Evolutionary conservation across 1,284 basidiomycete genomes (phyloP).

Genomic region (Puccinia horiana): DNA sequence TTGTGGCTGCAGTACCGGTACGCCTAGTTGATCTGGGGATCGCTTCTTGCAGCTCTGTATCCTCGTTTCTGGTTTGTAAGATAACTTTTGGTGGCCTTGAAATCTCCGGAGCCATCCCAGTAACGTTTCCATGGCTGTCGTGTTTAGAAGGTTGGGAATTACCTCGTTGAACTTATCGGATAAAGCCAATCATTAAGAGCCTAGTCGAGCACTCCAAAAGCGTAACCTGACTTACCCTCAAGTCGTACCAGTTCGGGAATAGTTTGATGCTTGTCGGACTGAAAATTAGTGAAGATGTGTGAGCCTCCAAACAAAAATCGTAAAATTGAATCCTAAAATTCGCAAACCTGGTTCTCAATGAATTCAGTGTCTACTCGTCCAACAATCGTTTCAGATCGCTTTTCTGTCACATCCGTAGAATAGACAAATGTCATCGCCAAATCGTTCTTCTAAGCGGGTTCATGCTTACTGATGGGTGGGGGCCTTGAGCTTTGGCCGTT

Average conservation of each 20-base stretch:
- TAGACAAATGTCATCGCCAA: not conserved
- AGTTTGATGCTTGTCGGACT: not conserved
- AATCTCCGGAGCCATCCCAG: not conserved
- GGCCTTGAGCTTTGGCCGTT: not conserved
- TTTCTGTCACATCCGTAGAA: not conserved
- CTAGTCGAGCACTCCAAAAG: not conserved
- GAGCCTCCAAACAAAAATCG: not conserved
- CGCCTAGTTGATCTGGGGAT: not conserved
- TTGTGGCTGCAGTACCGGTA: not conserved
- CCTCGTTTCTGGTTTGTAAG: not conserved
- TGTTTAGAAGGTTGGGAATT: not conserved
- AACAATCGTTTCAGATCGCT: not conserved
- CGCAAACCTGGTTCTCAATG: not conserved
- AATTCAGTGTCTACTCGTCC: not conserved
- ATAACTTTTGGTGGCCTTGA: not conserved
- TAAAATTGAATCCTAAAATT: not conserved
- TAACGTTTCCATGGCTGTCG: not conserved
- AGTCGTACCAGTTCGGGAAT: not conserved
- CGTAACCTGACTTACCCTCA: not conserved
- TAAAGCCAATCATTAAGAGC: not conserved
- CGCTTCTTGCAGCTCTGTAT: not conserved
- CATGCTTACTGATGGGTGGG: not conserved
- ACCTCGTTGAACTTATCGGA: not conserved
- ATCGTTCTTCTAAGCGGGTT: not conserved
- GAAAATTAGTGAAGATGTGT: not conserved